Evolutionary conservation across 306 rosid genomes (phyloP).

Genomic region (Acmispon strigosus): DNA sequence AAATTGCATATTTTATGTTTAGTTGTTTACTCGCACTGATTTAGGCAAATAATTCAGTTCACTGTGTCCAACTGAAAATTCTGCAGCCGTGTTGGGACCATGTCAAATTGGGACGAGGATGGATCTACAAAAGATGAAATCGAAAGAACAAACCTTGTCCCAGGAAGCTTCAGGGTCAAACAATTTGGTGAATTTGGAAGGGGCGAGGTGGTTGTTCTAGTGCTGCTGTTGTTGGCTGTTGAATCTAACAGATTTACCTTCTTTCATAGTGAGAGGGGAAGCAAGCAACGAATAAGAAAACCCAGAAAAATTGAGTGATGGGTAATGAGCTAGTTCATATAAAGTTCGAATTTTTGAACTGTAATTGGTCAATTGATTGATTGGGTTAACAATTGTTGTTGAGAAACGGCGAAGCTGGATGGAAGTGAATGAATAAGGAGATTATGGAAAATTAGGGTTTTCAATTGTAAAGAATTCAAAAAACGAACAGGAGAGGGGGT

Average conservation of each 20-base stretch:
- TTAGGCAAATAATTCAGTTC: too few species aligned
- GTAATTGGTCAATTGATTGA: too few species aligned
- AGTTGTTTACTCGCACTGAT: too few species aligned
- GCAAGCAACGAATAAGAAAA: neutral
- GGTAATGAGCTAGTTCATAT: too few species aligned
- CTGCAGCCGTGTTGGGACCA: too few species aligned
- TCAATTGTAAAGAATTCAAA: neutral
- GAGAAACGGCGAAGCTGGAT: neutral
- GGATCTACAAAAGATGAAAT: neutral
- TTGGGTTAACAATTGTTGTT: too few species aligned
- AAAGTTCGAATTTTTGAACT: too few species aligned
- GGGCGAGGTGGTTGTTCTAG: slow-evolving; percentile 86
- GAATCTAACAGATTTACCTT: slow-evolving; percentile 61
- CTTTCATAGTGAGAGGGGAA: slow-evolving; percentile 58
- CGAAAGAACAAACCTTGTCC: slow-evolving; percentile 66
- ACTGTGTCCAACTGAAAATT: too few species aligned
- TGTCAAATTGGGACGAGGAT: neutral
- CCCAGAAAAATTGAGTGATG: neutral
- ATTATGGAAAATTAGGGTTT: slow-evolving; percentile 40
- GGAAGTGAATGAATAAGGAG: neutral
- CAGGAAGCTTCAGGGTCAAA: slow-evolving; percentile 97
- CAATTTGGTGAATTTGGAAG: slow-evolving; percentile 83
- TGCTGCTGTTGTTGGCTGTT: slow-evolving; percentile 47
- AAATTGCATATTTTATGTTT: too few species aligned
- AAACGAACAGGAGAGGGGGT: too few species aligned